phyloP scores from a whole-genome alignment of 164 flowering plant species.

The Berberis vulgaris region DNA sequence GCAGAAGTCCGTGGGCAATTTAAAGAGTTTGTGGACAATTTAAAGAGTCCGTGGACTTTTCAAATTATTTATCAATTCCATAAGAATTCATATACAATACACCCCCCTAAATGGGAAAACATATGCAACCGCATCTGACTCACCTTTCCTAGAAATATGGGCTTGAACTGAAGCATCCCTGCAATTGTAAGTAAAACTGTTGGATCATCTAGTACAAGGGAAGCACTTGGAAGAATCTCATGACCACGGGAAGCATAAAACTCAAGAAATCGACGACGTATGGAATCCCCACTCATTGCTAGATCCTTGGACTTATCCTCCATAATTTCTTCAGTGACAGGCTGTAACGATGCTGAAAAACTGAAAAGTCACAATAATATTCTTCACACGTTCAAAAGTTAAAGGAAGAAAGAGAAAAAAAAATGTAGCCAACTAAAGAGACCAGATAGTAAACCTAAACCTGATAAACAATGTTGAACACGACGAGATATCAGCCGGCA shows the following conservation, averaged over 20 bases:
- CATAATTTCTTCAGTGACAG: conserved; percentile 34
- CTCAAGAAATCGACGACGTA: conserved; percentile 67
- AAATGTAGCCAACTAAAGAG: not conserved
- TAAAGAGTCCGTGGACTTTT: too few relatives aligned
- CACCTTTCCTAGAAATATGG: conserved; percentile 94
- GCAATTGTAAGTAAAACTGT: conserved; percentile 91
- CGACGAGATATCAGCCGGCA: conserved; percentile 11
- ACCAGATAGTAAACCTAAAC: too few relatives aligned
- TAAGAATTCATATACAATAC: not conserved
- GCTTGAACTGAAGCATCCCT: conserved; percentile 98
- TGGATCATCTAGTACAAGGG: conserved; percentile 98
- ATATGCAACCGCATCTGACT: too few relatives aligned
- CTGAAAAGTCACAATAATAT: conserved; percentile 7
- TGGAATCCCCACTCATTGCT: conserved; percentile 63
- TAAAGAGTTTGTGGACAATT: too few relatives aligned
- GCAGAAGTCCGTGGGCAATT: too few relatives aligned
- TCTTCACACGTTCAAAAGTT: too few relatives aligned
- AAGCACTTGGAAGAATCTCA: conserved; percentile 82
- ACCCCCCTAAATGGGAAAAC: too few relatives aligned
- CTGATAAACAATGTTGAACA: too few relatives aligned
- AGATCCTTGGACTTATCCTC: conserved; percentile 28
- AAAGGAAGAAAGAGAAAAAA: conserved; percentile 5
- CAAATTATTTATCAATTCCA: too few relatives aligned
- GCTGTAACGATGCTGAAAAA: conserved; percentile 60
- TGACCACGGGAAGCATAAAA: conserved; percentile 93